Evolutionary conservation across 257 asterid genomes (phyloP), one percentile per base, ranked within the genome.

Genomic region (Primulina huaijiensis): DNA sequence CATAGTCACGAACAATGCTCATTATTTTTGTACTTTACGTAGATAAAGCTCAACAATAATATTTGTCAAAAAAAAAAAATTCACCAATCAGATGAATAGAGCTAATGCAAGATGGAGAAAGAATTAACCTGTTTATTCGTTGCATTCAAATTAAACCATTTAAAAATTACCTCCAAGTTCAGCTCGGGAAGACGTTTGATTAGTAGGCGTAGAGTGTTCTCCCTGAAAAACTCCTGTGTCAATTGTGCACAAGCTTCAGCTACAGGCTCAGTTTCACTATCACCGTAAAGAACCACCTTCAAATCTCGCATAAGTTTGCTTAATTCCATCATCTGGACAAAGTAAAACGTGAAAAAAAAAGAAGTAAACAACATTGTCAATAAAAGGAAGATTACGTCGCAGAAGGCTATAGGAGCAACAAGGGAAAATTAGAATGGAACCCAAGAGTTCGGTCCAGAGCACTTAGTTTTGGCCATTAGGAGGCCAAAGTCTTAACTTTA

Each of bases 261-360:
- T 8, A 89, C 87, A 27, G 98, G 98, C 81, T 92, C 98, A 8
- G 94, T 80, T 78, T 92, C 96, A 72, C 98, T 86, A 77, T 86
- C 89, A 55, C 98, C 98, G 46, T 92, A 92, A 14, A 92, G 95
- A 73, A 81, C 78, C 55, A 77, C 75, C 83, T 89, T 89, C 77
- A 92, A 46, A 30, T 92, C 98, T 61, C 95, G 74, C 38, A 92
- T 77, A 60, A 87, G 89, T 77, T 84, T 89, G 74, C 92, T 74
- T 79, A 92, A 72, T 67, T 92, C 98, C 80, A 37, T 50, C 92
- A 89, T 86, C 98, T 92, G 74, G 72, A 73, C 68, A 80, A 27
- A 3, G 6, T 38, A 9, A 7, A 65, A 30, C 1, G 2, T 17
- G 64, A 8, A 58, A 20, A 37, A 34, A 68, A 61, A 46, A 62